Evolutionary conservation across 345 rosid species (phyloP).

Genomic region (Schrenkiella parvula): DNA sequence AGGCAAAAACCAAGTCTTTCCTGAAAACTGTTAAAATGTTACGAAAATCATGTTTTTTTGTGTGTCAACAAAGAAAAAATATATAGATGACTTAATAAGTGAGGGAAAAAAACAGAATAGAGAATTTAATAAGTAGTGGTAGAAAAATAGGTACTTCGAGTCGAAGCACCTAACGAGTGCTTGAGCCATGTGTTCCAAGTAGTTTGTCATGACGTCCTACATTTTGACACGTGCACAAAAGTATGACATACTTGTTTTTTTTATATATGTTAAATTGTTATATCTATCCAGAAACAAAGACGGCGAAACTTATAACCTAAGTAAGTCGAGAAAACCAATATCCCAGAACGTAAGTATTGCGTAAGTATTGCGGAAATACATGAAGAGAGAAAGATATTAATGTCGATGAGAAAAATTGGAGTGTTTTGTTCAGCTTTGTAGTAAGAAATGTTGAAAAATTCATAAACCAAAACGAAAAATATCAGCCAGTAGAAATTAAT

Average conservation of each 20-base stretch:
- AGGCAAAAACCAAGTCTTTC: background rate
- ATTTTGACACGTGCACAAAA: slow-evolving; percentile 8
- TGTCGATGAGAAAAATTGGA: background rate
- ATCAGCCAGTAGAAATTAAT: background rate
- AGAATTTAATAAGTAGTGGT: slow-evolving; percentile 5
- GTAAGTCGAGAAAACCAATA: background rate
- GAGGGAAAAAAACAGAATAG: background rate
- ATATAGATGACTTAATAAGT: background rate
- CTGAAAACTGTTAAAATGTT: too few species aligned
- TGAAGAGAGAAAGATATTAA: background rate
- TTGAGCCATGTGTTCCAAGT: slow-evolving; percentile 22
- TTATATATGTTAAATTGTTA: background rate
- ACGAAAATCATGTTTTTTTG: too few species aligned
- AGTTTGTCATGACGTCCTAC: slow-evolving; percentile 4
- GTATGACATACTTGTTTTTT: background rate
- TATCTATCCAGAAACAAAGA: background rate
- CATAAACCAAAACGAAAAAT: background rate
- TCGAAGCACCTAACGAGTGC: slow-evolving; percentile 5
- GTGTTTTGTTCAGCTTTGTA: background rate
- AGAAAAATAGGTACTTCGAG: slow-evolving; percentile 17
- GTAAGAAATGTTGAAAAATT: background rate
- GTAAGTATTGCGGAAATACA: background rate
- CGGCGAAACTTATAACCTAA: slow-evolving; percentile 11
- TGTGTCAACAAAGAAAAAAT: background rate
- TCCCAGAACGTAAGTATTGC: background rate